Conservation (phyloP, 495 filamentous ascomycete species). For the Penicillium atrosanguineum region DNA sequence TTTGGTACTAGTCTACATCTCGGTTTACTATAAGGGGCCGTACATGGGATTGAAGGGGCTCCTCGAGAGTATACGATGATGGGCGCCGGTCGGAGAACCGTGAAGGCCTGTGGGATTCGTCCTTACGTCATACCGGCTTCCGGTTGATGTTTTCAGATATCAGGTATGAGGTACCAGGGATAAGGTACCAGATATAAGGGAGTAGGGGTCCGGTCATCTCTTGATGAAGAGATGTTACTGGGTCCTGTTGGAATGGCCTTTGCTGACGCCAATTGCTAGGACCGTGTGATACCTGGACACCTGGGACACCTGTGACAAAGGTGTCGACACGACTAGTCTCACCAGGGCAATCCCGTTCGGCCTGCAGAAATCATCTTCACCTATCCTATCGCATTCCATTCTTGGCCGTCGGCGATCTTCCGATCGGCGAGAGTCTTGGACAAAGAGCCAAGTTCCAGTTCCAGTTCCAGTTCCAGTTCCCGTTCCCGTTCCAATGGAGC, state of each 20-base stretch:
- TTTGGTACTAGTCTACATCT: background rate
- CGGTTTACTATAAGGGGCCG: too few relatives aligned
- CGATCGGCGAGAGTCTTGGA: slow-evolving; percentile 24
- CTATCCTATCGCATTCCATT: background rate
- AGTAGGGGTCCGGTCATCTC: background rate
- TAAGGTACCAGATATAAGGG: too few relatives aligned
- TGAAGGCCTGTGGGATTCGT: slow-evolving; percentile 5
- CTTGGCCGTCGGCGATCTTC: slow-evolving; percentile 33
- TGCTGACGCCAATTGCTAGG: background rate
- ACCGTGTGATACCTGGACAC: background rate
- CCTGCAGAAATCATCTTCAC: background rate
- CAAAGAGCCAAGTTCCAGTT: slow-evolving; percentile 10
- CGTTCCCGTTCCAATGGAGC: background rate
- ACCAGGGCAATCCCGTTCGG: background rate
- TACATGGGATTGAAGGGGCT: too few relatives aligned
- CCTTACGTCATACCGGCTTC: slow-evolving; percentile 32
- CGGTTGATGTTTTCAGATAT: slow-evolving; percentile 16
- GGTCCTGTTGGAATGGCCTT: too few relatives aligned
- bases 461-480: too few relatives aligned
- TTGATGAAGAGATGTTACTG: too few relatives aligned
- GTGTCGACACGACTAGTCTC: background rate
- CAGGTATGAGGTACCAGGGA: background rate
- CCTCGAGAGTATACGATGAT: too few relatives aligned
- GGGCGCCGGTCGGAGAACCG: slow-evolving; percentile 8
- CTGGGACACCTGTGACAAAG: background rate